Evolutionary conservation across 495 filamentous ascomycete species (phyloP).

Genomic region (Talaromyces borbonicus): DNA sequence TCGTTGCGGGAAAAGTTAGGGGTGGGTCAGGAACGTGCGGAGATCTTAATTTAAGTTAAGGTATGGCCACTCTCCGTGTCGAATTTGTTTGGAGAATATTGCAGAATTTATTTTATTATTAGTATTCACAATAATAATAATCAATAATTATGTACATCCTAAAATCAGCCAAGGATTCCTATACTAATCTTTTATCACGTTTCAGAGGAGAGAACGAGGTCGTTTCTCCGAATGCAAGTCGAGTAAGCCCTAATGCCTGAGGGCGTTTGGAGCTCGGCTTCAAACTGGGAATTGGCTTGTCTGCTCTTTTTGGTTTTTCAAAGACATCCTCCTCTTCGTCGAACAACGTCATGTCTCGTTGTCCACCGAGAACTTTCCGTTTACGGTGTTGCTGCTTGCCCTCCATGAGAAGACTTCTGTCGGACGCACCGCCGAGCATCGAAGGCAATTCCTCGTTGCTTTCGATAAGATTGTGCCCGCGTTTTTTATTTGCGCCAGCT

Average conservation of each 20-base stretch:
- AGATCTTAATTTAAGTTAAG: no score
- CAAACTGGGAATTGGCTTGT: constrained; percentile 19
- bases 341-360: constrained; percentile 56
- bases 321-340: constrained; percentile 62
- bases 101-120: no score
- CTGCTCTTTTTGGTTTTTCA: constrained; percentile 19
- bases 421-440: not conserved
- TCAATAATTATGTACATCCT: no score
- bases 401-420: constrained; percentile 17
- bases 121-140: no score
- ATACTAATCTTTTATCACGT: constrained; percentile 50
- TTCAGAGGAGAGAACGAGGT: constrained; percentile 70
- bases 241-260: not conserved
- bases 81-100: no score
- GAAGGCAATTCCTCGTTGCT: not conserved
- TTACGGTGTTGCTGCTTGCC: constrained; percentile 57
- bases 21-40: no score
- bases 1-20: no score
- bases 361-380: constrained; percentile 56
- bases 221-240: not conserved
- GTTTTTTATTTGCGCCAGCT: not conserved
- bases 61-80: no score
- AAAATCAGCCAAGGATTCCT: no score
- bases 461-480: not conserved
- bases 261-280: constrained; percentile 12